A percentile compares a stretch with the other conserved stretches of the same genome.
phyloP scores from a whole-genome alignment of 2,329 filamentous ascomycete species.

The Colletotrichum costaricense region DNA sequence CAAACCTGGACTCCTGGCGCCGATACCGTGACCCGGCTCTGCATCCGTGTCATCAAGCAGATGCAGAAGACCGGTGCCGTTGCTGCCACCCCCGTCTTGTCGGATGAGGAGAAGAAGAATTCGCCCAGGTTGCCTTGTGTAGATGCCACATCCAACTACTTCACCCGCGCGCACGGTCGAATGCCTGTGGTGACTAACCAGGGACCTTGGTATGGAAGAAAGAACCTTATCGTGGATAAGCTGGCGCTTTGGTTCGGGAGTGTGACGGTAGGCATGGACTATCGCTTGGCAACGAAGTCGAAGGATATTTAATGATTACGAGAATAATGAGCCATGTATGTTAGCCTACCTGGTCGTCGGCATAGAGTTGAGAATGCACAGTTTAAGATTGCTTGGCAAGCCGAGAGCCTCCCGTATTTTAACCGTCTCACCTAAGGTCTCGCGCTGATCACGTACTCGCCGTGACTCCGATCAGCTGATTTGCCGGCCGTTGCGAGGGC shows the following conservation, averaged over 20 bases:
- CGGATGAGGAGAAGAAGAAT: conserved; percentile 22
- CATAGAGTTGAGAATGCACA: neutral
- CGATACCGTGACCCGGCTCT: conserved; percentile 61
- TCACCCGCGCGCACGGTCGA: conserved; percentile 48
- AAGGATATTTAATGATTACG: conserved; percentile 40
- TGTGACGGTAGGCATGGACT: conserved; percentile 46
- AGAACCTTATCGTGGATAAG: conserved; percentile 44
- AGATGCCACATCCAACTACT: conserved; percentile 46
- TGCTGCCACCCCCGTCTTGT: conserved; percentile 16
- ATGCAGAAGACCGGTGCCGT: conserved; percentile 51
- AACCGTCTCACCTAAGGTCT: neutral
- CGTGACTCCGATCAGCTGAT: neutral
- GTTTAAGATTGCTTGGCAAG: neutral
- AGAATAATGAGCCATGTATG: neutral
- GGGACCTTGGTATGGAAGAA: conserved; percentile 50
- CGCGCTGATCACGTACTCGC: neutral
- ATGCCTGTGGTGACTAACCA: conserved; percentile 50
- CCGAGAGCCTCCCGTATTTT: neutral
- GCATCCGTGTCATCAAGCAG: conserved; percentile 61
- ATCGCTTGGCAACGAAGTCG: conserved; percentile 37
- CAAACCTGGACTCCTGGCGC: conserved; percentile 76
- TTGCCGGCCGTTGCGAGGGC: neutral
- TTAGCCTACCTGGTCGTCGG: neutral
- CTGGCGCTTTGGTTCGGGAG: conserved; percentile 45
- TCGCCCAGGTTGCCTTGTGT: conserved; percentile 41